Evolutionary conservation across 768 basidiomycete genomes (phyloP).

Genomic region (Trametes coccinea): DNA sequence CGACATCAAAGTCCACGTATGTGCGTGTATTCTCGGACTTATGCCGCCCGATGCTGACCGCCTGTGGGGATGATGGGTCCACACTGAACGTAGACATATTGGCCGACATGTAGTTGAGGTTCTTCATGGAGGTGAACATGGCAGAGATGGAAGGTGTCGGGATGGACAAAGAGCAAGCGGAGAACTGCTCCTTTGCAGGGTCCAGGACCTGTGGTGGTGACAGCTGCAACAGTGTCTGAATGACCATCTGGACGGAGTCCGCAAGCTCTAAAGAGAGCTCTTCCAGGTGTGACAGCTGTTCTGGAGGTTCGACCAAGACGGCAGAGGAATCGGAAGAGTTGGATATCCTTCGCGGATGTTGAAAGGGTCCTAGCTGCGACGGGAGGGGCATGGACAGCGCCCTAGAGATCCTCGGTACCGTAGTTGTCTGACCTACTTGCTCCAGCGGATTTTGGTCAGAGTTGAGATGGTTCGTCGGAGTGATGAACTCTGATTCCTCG

Average conservation of each 20-base stretch:
- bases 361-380: conserved; percentile 72
- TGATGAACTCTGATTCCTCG: conserved; percentile 34
- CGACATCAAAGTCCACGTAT: conserved; percentile 78
- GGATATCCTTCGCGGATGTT: conserved; percentile 57
- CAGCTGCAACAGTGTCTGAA: conserved; percentile 89
- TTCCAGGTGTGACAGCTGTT: conserved; percentile 46
- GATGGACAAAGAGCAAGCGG: conserved; percentile 83
- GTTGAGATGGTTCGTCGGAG: conserved; percentile 34
- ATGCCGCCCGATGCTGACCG: conserved; percentile 1
- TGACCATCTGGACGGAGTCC: conserved; percentile 86
- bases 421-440: conserved; percentile 29
- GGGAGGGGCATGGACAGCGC: conserved; percentile 81
- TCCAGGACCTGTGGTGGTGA: conserved; percentile 90
- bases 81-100: conserved; percentile 61
- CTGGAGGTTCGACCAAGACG: conserved; percentile 28
- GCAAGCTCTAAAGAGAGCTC: conserved; percentile 86
- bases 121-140: conserved; percentile 89
- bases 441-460: conserved; percentile 36
- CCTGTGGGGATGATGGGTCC: conserved; percentile 16
- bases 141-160: conserved; percentile 88
- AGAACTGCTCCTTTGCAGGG: conserved; percentile 91
- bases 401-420: conserved; percentile 62
- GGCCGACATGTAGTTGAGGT: conserved; percentile 90
- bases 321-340: conserved; percentile 23
- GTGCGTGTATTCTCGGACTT: conserved; percentile 10